A percentile compares a stretch with the other conserved stretches of the same genome.
phyloP scores from a whole-genome alignment of 352 stramenopile genomes.

The Pythium insidiosum region DNA sequence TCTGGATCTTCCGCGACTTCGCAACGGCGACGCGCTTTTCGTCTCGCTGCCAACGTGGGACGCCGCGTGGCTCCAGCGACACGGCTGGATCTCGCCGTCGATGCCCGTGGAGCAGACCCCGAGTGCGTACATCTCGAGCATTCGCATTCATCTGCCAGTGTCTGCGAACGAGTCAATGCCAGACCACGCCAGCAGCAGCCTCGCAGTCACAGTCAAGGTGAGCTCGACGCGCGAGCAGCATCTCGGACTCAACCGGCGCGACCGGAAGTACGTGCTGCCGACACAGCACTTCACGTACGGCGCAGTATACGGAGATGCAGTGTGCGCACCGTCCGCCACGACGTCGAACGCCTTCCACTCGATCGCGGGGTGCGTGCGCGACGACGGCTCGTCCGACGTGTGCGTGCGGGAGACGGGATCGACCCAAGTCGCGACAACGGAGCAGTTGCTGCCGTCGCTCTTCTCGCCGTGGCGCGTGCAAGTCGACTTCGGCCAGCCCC shows the following conservation, averaged over 20 bases:
- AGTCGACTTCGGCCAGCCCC: background rate
- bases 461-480: conserved; percentile 4
- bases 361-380: background rate
- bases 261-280: background rate
- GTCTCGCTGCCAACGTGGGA: conserved; percentile 5
- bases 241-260: background rate
- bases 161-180: background rate
- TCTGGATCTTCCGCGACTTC: no score
- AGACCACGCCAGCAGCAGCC: background rate
- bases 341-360: conserved; percentile 1
- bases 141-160: background rate
- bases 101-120: background rate
- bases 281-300: background rate
- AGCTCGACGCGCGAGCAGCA: background rate
- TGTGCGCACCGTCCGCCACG: background rate
- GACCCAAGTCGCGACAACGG: background rate
- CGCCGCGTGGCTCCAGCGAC: conserved; percentile 4
- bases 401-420: background rate
- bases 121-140: conserved; percentile 2
- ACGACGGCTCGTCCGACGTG: no score
- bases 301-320: background rate
- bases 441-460: conserved; percentile 1
- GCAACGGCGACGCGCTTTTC: background rate
- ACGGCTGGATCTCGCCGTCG: background rate
- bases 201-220: background rate